Base-by-base conservation (phyloP, 1,139 yeast genomes). In the Geotrichum citri-aurantii region DNA sequence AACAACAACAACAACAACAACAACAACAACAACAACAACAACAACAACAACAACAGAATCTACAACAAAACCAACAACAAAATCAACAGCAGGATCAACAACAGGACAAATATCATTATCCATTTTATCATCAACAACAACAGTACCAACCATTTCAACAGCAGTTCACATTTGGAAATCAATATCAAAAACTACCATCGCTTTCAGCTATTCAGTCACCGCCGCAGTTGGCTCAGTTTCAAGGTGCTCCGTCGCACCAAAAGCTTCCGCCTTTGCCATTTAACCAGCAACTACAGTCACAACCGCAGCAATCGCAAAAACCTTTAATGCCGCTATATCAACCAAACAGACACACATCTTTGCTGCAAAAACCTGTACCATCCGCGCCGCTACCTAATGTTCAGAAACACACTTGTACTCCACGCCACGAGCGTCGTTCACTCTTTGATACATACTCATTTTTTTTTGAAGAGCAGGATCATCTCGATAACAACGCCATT, bases 391-490 rank as follows among this genome's bases (percentile, higher is more conserved):
- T 24, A 31, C 31, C 19, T 12, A 5, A 24, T 8, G 29, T n/a
- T 3, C 19, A 47, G 24, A 47, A 12, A 17, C 17, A 37, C n/a
- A 37, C 42, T 6, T 12, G 14, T 17, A 37, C 6, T 14, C 27
- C 49, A 6, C 49, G 14, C 29, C 49, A 47, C 10, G 49, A 47
- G 27, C 52, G 29, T 12, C 14, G 21, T 23, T 49, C 52, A 14
- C 23, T 52, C 19, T 14, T 52, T 26, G 55, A 52, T 14, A 44
- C 48, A 2, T 52, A 23, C 37, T 42, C 49, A 2, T 52, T 37
- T 29, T 42, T 52, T 42, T 52, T 52, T 31, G 48, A 42, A 14
- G 55, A 52, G 42, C 48, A 44, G 14, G 37, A 52, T 8, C 26
- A 42, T 11, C 14, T 19, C 8, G 55, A 52, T n/a, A 44, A 24